These are phyloP conservation scores for Starmerella tilneyi DNA, from an alignment of 805 yeast genomes.

Conservation along the genomic window DNA sequence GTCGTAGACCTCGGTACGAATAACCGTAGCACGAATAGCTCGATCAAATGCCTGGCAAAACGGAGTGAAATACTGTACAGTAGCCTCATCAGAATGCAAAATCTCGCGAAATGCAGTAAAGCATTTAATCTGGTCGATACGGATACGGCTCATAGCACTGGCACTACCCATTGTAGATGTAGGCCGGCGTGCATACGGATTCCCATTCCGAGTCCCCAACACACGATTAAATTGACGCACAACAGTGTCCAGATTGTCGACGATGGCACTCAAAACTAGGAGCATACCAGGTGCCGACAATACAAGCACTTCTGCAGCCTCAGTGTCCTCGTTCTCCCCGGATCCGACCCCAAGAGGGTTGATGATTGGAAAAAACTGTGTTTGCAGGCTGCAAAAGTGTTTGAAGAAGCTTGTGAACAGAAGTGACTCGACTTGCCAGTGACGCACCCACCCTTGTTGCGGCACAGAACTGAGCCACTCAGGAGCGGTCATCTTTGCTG, in stretches of 20 bases:
- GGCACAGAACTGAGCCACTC: not conserved
- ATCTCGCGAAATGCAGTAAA: constrained; percentile 33
- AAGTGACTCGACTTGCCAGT: constrained; percentile 31
- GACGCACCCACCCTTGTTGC: constrained; percentile 28
- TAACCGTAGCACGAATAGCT: constrained; percentile 32
- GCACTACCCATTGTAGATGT: not conserved
- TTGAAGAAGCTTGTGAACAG: constrained; percentile 36
- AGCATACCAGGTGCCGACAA: constrained; percentile 30
- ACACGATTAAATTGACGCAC: constrained; percentile 7
- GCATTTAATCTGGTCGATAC: constrained; percentile 31
- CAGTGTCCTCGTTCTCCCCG: constrained; percentile 16
- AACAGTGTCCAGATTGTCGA: constrained; percentile 23
- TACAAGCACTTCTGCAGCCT: constrained; percentile 5
- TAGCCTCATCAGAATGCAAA: constrained; percentile 31
- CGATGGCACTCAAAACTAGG: constrained; percentile 26
- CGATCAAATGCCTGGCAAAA: constrained; percentile 33
- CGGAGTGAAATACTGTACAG: constrained; percentile 28
- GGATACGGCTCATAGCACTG: not conserved
- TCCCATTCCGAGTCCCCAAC: constrained; percentile 14
- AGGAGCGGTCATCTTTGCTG: not conserved
- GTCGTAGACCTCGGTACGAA: constrained; percentile 29
- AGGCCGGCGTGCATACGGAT: constrained; percentile 11
- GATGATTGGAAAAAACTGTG: constrained; percentile 24
- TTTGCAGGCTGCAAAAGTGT: constrained; percentile 33
- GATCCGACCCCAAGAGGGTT: constrained; percentile 15